Evolutionary conservation across 1,139 yeast genomes (phyloP), one percentile per base, ranked within the genome.

Genomic region (Yamadazyma membranifaciens): DNA sequence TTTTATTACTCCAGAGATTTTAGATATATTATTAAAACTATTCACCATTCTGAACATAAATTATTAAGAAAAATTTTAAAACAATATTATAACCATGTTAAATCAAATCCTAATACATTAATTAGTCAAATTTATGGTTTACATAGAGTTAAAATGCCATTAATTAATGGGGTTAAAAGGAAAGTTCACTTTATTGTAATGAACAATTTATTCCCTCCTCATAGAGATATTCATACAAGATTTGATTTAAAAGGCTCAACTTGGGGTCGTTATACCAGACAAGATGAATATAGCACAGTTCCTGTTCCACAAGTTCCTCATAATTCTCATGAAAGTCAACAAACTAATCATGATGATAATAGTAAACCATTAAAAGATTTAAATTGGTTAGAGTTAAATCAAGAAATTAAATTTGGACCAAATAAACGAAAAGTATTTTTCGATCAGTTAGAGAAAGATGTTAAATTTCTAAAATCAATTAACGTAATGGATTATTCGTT

Each of bases 131-230:
- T 92, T 59, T 94, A 94, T 62, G 99, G 99, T 0, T 73, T 94
- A 41, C 98, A 94, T 61, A 72, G 99, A 42, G 86, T 94, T 37
- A 91, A 92, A 59, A 82, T 92, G 80, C 96, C 86, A 31, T 80
- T 83, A 16, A 63, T 63, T 29, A 62, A 62, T 38, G 80, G 78
- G 33, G 75, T 75, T 43, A 79, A 94, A 45, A 38, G 54, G 13
- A 91, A 88, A 59, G 88, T 92, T 33, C 96, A 94, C 63, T 92
- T 94, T 53, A 75, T 94, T 42, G 97, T 94, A 34, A 94, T 94
- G 98, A 94, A 94, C 67, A 94, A 94, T 58, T 72, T 94, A 41
- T 92, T 94, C 63, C 98, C 99, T 0, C 96, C 98, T 6, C 91
- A 88, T 56, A 75, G 92, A 43, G 95, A 87, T 49, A 83, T 92